Percentiles rank a stretch among this genome's conserved stretches.
These are phyloP conservation scores for Posidonia australis DNA, from an alignment of 106 monocot genomes.

Conservation along the genomic window DNA sequence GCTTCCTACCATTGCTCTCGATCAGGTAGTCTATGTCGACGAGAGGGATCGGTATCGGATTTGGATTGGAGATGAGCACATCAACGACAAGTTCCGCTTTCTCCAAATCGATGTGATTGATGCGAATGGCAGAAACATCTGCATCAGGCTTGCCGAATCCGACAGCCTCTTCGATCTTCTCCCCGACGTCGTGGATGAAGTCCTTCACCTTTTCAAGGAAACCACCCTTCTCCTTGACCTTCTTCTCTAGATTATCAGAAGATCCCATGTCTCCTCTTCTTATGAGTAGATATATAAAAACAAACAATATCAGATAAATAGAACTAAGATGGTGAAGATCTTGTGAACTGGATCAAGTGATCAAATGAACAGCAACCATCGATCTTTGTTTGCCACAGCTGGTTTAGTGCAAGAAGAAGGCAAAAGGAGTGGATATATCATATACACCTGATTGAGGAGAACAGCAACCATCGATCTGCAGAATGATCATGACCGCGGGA, in stretches of 20 bases:
- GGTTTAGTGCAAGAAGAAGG: too few relatives aligned
- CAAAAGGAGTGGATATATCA: too few relatives aligned
- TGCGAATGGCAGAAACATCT: slow-evolving; percentile 20
- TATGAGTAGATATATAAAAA: too few relatives aligned
- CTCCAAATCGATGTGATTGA: slow-evolving; percentile 23
- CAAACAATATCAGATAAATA: too few relatives aligned
- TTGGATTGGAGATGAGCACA: slow-evolving; percentile 33
- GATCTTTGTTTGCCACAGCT: too few relatives aligned
- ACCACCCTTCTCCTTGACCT: slow-evolving; percentile 11
- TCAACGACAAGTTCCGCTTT: slow-evolving; percentile 26
- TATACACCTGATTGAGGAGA: too few relatives aligned
- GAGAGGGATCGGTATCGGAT: slow-evolving; percentile 37
- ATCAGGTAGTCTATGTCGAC: slow-evolving; percentile 32
- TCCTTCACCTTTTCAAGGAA: slow-evolving; percentile 39
- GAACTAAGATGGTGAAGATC: background rate
- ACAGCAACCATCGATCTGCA: too few relatives aligned
- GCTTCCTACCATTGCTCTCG: slow-evolving; percentile 25
- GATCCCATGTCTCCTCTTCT: slow-evolving; percentile 5
- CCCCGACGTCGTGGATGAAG: slow-evolving; percentile 41
- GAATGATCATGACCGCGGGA: background rate
- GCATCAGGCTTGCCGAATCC: slow-evolving; percentile 39
- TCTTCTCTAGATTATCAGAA: background rate
- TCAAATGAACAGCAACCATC: too few relatives aligned
- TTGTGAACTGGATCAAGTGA: too few relatives aligned
- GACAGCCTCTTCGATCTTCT: slow-evolving; percentile 36